These are phyloP conservation scores for Vaccinium corymbosum DNA, from an alignment of 148 eudicot species.

Conservation along the genomic window DNA sequence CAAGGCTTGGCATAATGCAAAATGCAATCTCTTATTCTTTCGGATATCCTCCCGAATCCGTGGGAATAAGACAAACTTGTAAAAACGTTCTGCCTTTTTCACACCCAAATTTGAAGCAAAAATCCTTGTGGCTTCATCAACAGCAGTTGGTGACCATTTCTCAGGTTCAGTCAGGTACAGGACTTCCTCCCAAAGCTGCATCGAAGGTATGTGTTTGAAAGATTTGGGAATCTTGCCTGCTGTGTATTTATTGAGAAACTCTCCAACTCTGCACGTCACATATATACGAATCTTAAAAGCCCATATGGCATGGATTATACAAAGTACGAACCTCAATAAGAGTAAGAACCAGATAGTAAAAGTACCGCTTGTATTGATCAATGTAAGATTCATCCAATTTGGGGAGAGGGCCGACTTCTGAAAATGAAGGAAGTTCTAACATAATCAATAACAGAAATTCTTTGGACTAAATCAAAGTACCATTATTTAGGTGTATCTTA, in stretches of 20 bases:
- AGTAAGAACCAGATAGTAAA: slow-evolving; percentile 23
- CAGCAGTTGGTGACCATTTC: slow-evolving; percentile 83
- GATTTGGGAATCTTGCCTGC: slow-evolving; percentile 82
- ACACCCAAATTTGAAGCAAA: slow-evolving; percentile 86
- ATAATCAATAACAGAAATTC: slow-evolving; percentile 2
- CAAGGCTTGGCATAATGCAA: slow-evolving; percentile 66
- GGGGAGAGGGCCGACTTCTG: slow-evolving; percentile 44
- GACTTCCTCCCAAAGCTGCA: slow-evolving; percentile 75
- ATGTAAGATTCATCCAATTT: slow-evolving; percentile 60
- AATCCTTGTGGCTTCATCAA: slow-evolving; percentile 76
- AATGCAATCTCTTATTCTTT: slow-evolving; percentile 79
- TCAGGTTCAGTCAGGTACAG: slow-evolving; percentile 87
- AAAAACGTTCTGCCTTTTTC: slow-evolving; percentile 76
- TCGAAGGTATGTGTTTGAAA: slow-evolving; percentile 63
- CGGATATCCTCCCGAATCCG: slow-evolving; percentile 73
- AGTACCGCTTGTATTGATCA: slow-evolving; percentile 76
- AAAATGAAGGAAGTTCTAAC: neutral
- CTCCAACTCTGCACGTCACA: slow-evolving; percentile 62
- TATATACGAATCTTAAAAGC: neutral
- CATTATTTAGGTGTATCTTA: neutral
- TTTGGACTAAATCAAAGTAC: neutral
- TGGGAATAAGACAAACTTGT: slow-evolving; percentile 79
- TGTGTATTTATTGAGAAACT: slow-evolving; percentile 64
- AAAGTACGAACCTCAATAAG: neutral
- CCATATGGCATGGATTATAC: neutral